Evolutionary conservation across 176 grass and related monocot species (phyloP).

Genomic region (Elaeis guineensis): DNA sequence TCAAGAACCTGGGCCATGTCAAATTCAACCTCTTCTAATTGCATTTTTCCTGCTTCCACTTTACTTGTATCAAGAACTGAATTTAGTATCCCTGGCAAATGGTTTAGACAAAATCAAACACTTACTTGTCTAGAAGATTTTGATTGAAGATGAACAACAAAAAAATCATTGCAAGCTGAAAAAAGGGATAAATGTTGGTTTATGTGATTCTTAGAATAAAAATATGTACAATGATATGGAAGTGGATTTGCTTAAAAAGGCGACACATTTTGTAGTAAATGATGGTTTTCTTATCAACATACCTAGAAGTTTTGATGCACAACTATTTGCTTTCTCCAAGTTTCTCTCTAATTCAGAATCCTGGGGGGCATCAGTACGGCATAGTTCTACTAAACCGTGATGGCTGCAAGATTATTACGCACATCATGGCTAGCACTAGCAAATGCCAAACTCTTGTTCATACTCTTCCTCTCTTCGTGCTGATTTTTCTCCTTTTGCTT

Average conservation of each 20-base stretch:
- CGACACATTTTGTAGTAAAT: no score
- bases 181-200: no score
- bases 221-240: neutral
- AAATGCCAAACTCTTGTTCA: constrained; percentile 92
- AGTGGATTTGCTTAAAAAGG: no score
- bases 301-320: constrained; percentile 58
- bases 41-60: constrained; percentile 78
- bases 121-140: no score
- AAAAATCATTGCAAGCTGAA: no score
- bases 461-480: constrained; percentile 73
- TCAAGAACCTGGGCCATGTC: constrained; percentile 58
- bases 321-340: constrained; percentile 39
- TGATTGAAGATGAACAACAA: no score
- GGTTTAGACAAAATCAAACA: no score
- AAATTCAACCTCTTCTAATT: constrained; percentile 52
- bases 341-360: constrained; percentile 27
- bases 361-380: constrained; percentile 5
- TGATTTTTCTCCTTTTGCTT: constrained; percentile 50
- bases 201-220: neutral
- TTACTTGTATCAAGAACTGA: constrained; percentile 66
- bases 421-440: constrained; percentile 62
- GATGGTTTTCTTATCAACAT: constrained; percentile 7
- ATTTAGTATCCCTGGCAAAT: constrained; percentile 53
- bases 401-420: constrained; percentile 35
- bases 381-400: constrained; percentile 42